These are phyloP conservation scores for Yarrowia alimentaria DNA, from an alignment of 805 yeast species.

Conservation along the genomic window DNA sequence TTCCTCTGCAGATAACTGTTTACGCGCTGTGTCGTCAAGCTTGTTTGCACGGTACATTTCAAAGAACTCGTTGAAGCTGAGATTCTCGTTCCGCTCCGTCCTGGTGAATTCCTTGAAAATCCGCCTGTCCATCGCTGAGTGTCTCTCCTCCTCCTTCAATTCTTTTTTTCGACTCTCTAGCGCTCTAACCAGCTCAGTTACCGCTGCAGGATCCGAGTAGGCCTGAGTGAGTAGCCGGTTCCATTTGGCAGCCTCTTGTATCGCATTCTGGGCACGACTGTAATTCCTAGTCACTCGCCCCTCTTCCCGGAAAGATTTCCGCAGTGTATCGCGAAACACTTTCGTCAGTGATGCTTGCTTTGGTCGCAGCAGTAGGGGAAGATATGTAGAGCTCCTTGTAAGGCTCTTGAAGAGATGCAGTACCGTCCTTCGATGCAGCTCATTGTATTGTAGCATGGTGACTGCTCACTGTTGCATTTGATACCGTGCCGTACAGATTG, in stretches of 20 bases:
- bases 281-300: neutral
- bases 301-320: neutral
- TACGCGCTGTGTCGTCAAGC: neutral
- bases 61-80: neutral
- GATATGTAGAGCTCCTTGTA: neutral
- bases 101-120: neutral
- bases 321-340: neutral
- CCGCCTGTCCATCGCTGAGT: neutral
- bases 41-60: neutral
- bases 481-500: no score
- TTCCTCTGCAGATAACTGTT: neutral
- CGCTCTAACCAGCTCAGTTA: neutral
- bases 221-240: neutral
- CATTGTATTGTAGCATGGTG: neutral
- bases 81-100: conserved; percentile 7
- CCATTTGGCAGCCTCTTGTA: neutral
- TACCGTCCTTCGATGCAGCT: conserved; percentile 4
- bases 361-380: neutral
- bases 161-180: neutral
- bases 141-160: no score
- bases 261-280: neutral
- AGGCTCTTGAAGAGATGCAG: conserved; percentile 5
- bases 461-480: no score
- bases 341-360: neutral
- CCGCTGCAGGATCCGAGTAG: conserved; percentile 2